phyloP scores from a whole-genome alignment of 108 stramenopile species.

The Aurantiochytrium sp. region DNA sequence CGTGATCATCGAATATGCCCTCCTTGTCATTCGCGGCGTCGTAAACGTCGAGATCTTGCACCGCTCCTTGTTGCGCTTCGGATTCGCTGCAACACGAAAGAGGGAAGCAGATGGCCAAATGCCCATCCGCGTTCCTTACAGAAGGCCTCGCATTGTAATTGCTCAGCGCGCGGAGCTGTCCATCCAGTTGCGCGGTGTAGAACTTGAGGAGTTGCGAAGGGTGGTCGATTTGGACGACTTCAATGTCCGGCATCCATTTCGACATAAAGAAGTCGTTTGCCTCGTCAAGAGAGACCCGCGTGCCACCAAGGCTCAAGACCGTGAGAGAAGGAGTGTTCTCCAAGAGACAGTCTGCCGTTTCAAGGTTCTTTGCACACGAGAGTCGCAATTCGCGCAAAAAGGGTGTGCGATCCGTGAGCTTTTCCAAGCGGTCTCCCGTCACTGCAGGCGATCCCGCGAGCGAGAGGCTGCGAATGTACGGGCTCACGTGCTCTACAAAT shows the following conservation, averaged over 20 bases:
- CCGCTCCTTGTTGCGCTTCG: too few relatives aligned
- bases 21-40: too few relatives aligned
- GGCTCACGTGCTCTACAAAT: background rate
- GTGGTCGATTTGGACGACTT: background rate
- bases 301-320: background rate
- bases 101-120: too few relatives aligned
- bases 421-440: background rate
- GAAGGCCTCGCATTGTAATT: background rate
- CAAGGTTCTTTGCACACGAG: background rate
- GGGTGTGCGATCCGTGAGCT: background rate
- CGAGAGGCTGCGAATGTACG: background rate
- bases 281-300: background rate
- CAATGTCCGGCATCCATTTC: background rate
- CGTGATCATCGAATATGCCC: too few relatives aligned
- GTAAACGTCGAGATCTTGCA: too few relatives aligned
- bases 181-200: background rate
- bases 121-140: too few relatives aligned
- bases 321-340: background rate
- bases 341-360: background rate
- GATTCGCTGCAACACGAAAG: too few relatives aligned
- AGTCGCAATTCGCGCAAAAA: background rate
- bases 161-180: background rate
- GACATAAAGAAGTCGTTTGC: background rate
- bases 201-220: background rate
- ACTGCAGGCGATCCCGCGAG: background rate